Conservation (phyloP, 1,284 basidiomycete genomes). For the Fomitopsis palustris region DNA sequence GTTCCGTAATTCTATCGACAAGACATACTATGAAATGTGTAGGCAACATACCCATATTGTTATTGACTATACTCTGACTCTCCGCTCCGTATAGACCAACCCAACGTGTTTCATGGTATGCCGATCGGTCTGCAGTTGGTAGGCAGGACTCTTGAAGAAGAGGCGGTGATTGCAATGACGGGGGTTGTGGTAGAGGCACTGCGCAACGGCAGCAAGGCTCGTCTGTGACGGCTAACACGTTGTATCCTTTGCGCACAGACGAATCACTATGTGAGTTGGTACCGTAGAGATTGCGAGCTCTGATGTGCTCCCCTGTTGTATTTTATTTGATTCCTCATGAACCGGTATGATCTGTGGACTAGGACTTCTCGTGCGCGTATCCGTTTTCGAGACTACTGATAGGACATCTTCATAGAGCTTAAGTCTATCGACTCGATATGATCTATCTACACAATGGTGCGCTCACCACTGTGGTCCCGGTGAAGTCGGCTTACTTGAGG, state of each 20-base stretch:
- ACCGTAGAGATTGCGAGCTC: neutral
- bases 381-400: too few species aligned
- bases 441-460: too few species aligned
- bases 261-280: neutral
- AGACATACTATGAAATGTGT: slow-evolving; percentile 43
- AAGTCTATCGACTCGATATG: too few species aligned
- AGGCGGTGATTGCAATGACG: slow-evolving; percentile 43
- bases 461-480: too few species aligned
- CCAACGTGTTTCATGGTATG: slow-evolving; percentile 40
- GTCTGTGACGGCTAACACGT: neutral
- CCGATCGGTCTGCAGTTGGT: slow-evolving; percentile 51
- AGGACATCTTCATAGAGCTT: too few species aligned
- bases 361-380: too few species aligned
- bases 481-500: too few species aligned
- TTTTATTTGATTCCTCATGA: too few species aligned
- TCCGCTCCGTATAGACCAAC: slow-evolving; percentile 34
- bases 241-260: neutral
- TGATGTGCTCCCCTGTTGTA: too few species aligned
- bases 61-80: neutral
- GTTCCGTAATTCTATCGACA: slow-evolving; percentile 37
- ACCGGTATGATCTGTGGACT: too few species aligned
- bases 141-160: slow-evolving; percentile 47
- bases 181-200: slow-evolving; percentile 35
- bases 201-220: neutral
- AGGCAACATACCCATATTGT: slow-evolving; percentile 15